These are phyloP conservation scores for Pseudogymnoascus sp. DNA, from an alignment of 2,329 filamentous ascomycete species.

Conservation along the genomic window DNA sequence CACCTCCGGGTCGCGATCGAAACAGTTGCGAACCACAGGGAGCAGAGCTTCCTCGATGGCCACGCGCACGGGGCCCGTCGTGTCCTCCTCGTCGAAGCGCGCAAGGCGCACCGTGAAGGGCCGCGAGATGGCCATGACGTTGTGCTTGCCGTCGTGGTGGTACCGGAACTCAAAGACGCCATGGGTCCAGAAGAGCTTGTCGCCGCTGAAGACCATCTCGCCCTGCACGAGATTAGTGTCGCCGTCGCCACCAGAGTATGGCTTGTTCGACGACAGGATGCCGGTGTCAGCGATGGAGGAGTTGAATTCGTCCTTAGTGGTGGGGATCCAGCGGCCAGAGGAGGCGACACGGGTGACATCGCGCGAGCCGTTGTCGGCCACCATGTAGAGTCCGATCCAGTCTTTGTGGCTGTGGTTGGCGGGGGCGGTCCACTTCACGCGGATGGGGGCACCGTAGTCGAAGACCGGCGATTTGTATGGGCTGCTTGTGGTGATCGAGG, in stretches of 20 bases:
- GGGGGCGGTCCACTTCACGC: conserved; percentile 84
- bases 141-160: conserved; percentile 87
- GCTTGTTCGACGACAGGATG: conserved; percentile 62
- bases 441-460: conserved; percentile 85
- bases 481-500: conserved; percentile 42
- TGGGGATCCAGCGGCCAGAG: conserved; percentile 82
- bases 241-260: conserved; percentile 38
- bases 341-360: conserved; percentile 79
- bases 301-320: conserved; percentile 69
- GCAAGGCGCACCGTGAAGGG: conserved; percentile 86
- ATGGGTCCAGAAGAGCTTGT: conserved; percentile 96
- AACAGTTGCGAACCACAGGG: conserved; percentile 81
- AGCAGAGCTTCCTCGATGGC: conserved; percentile 72
- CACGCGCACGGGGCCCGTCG: conserved; percentile 54
- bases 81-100: conserved; percentile 70
- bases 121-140: conserved; percentile 86
- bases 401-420: conserved; percentile 81
- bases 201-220: conserved; percentile 79
- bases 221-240: conserved; percentile 57
- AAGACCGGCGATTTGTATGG: conserved; percentile 61
- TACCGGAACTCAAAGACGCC: conserved; percentile 96
- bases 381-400: conserved; percentile 95
- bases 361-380: conserved; percentile 84
- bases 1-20: conserved; percentile 85
- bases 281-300: conserved; percentile 67